Base-by-base conservation (phyloP, 1,284 basidiomycete species). In the Cutaneotrichosporon dermatis region DNA sequence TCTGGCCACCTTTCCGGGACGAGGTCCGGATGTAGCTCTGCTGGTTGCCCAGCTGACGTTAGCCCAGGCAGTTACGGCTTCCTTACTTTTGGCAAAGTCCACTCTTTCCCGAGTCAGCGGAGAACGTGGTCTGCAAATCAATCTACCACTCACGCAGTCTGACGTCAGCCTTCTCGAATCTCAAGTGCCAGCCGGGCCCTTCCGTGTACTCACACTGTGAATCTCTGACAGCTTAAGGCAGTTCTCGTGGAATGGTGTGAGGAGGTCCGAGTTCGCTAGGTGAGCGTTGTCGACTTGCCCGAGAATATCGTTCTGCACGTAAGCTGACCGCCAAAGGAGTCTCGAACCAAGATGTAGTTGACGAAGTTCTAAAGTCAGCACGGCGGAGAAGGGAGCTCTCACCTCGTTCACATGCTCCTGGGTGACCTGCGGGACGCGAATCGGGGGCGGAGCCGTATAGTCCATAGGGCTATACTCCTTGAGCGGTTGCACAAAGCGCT, bases 51-150 rank as follows among this genome's bases (percentile, higher is more conserved):
- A 44, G 76, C 75, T 76, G 46, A 0, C 5, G 42, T 63, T 16
- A 63, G 62, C 16, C 4, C 0, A 0, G 10, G 1, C 2, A 10
- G 2, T 6, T 10, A 40, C 6, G 1, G 7, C 5, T 1, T 13
- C 39, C 71, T 63, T 34, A 75, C 74, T 77, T 61, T 79, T 79
- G n/a, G 77, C 74, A 58, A 78, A 79, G 60, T 79, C 77, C 33
- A 79, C 77, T 10, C 61, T 64, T 25, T 3, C 4, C n/a, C n/a
- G n/a, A n/a, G n/a, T n/a, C n/a, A n/a, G n/a, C n/a, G n/a, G n/a
- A n/a, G 45, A 40, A 6, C 57, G 25, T 33, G 35, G 59, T 52
- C 53, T 54, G 40, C 36, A 53, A 16, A 15, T 44, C 12, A 49
- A 40, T 59, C 33, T 55, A 2, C 15, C 0, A 43, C 66, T 51